Evolutionary conservation across 1,284 basidiomycete species (phyloP).

Genomic region (Microbotryum silenes-acaulis): DNA sequence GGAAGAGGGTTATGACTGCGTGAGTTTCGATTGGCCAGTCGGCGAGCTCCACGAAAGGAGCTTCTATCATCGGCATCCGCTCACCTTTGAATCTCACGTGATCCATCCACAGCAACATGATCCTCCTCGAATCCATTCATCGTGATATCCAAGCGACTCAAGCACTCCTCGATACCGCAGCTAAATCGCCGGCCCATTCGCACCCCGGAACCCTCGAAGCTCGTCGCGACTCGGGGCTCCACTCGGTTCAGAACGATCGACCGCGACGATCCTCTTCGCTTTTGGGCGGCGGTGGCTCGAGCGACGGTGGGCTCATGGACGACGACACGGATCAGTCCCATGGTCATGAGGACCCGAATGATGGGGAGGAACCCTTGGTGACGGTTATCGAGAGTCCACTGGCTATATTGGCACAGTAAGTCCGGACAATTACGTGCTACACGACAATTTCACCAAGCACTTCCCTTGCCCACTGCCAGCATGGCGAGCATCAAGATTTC

Average conservation of each 20-base stretch:
- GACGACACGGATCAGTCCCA: background rate
- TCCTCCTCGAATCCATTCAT: constrained; percentile 15
- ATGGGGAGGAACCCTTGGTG: constrained; percentile 4
- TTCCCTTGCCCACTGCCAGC: constrained; percentile 4
- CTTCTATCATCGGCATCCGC: background rate
- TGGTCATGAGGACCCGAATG: background rate
- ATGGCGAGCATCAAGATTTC: constrained; percentile 9
- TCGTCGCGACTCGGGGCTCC: background rate
- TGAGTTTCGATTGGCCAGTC: background rate
- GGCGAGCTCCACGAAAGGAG: background rate
- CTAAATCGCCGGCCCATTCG: background rate
- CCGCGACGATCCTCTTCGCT: too few species aligned
- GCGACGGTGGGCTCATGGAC: background rate
- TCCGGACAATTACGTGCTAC: background rate
- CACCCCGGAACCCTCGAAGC: background rate
- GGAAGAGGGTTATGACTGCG: constrained; percentile 22
- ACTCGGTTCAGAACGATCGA: too few species aligned
- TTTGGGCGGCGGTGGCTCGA: too few species aligned
- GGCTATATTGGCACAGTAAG: constrained; percentile 18
- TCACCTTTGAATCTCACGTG: background rate
- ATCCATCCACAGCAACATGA: constrained; percentile 11
- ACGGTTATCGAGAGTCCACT: constrained; percentile 23
- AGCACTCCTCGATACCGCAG: constrained; percentile 4
- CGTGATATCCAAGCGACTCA: constrained; percentile 16
- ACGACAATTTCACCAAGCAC: background rate